phyloP scores from a whole-genome alignment of 352 stramenopile species.

The Globisporangium recalcitrans region DNA sequence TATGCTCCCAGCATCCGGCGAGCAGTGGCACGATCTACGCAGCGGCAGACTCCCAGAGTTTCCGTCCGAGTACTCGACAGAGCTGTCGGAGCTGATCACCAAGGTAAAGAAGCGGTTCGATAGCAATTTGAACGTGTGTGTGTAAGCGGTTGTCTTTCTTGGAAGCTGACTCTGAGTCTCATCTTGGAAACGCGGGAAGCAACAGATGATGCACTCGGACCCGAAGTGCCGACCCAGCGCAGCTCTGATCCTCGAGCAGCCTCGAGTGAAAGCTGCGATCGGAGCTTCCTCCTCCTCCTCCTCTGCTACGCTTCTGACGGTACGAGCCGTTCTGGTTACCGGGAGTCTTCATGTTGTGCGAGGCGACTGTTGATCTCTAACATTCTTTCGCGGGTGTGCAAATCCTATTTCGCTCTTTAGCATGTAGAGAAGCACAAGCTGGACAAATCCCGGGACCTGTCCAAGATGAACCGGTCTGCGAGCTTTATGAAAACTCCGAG shows the following conservation, averaged over 20 bases:
- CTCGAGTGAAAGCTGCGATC: not conserved
- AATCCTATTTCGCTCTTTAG: conserved; percentile 1
- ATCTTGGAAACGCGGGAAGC: not conserved
- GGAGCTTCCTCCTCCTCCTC: not conserved
- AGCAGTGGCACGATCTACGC: conserved; percentile 67
- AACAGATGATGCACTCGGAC: conserved; percentile 15
- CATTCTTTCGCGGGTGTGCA: not conserved
- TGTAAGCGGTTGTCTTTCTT: not conserved
- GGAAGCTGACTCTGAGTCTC: not conserved
- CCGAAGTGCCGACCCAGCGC: conserved; percentile 5
- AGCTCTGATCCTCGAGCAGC: not conserved
- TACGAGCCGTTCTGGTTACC: not conserved
- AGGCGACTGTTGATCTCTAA: not conserved
- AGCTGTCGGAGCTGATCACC: conserved; percentile 31
- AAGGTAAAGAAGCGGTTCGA: no score
- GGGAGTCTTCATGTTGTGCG: not conserved
- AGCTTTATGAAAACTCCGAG: conserved; percentile 16
- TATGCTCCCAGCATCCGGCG: conserved; percentile 39
- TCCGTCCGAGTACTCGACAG: conserved; percentile 39
- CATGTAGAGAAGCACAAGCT: conserved; percentile 8
- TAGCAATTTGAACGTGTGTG: no score
- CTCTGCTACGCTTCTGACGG: not conserved
- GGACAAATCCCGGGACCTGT: not conserved
- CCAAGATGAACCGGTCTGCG: conserved; percentile 9
- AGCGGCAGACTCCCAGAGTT: conserved; percentile 40